A percentile compares a stretch with the other conserved stretches of the same genome.
Evolutionary conservation across 2,329 filamentous ascomycete genomes (phyloP).

Genomic region (Aspergillus pseudonomiae): DNA sequence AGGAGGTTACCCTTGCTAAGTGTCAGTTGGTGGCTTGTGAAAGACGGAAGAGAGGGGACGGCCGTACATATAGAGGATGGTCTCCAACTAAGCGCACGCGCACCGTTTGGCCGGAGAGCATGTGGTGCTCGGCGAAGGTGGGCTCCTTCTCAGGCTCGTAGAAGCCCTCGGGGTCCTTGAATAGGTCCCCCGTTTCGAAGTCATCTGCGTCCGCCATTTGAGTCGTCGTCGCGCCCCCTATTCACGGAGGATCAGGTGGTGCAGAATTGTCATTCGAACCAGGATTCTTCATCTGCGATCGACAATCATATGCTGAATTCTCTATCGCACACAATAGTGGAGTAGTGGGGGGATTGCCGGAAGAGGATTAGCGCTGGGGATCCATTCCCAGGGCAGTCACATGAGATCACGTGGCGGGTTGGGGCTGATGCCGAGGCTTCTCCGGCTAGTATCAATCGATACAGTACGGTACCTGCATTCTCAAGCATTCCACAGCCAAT

Average conservation of each 20-base stretch:
- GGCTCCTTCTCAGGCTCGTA: slow-evolving; percentile 77
- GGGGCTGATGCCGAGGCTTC: not conserved
- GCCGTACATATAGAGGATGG: slow-evolving; percentile 77
- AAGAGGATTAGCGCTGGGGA: not conserved
- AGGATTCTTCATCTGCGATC: slow-evolving; percentile 2
- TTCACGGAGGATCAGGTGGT: slow-evolving; percentile 5
- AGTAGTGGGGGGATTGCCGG: not conserved
- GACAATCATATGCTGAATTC: slow-evolving; percentile 7
- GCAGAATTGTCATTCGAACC: slow-evolving; percentile 8
- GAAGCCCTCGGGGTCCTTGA: slow-evolving; percentile 79
- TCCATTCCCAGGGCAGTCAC: not conserved
- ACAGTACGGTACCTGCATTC: slow-evolving; percentile 8
- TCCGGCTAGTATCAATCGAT: not conserved
- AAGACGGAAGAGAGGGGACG: not conserved
- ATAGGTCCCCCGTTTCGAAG: slow-evolving; percentile 58
- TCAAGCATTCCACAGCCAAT: not conserved
- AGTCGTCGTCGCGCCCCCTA: slow-evolving; percentile 1
- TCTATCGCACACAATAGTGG: slow-evolving; percentile 4
- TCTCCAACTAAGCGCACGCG: slow-evolving; percentile 79
- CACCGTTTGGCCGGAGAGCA: slow-evolving; percentile 67
- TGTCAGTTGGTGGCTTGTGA: slow-evolving; percentile 22
- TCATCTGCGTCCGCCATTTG: slow-evolving; percentile 31
- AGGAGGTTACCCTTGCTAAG: slow-evolving; percentile 72
- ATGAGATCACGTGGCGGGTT: slow-evolving; percentile 6
- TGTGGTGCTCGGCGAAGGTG: slow-evolving; percentile 71